phyloP scores from a whole-genome alignment of 331 rosid species.

The Pyrus hybrid region DNA sequence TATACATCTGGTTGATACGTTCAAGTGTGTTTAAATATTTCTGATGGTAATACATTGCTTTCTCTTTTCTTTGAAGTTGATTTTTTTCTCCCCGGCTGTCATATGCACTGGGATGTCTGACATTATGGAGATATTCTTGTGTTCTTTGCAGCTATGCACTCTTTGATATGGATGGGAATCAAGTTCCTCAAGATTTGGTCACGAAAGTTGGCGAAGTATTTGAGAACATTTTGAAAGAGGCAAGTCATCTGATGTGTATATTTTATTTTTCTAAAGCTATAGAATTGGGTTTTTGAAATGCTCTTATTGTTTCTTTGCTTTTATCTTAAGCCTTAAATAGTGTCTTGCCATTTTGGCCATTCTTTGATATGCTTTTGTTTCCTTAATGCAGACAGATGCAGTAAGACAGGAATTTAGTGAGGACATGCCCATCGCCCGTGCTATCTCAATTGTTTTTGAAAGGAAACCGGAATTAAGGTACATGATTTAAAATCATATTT shows the following conservation, averaged over 20 bases:
- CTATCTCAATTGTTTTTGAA: slow-evolving; percentile 73
- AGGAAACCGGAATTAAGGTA: slow-evolving; percentile 84
- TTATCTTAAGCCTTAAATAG: neutral
- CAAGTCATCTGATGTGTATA: slow-evolving; percentile 12
- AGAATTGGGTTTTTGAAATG: neutral
- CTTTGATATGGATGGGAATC: slow-evolving; percentile 86
- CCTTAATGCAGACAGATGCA: slow-evolving; percentile 55
- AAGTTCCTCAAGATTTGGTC: slow-evolving; percentile 87
- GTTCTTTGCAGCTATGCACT: slow-evolving; percentile 69
- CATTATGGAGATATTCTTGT: neutral
- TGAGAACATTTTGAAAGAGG: slow-evolving; percentile 76
- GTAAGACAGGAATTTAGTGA: slow-evolving; percentile 57
- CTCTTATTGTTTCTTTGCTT: neutral
- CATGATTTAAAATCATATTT: neutral
- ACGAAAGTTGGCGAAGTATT: slow-evolving; percentile 62
- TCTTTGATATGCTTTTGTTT: slow-evolving; percentile 15
- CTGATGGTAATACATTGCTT: neutral
- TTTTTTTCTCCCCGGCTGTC: neutral
- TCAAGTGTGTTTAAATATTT: neutral
- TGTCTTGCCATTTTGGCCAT: slow-evolving; percentile 2
- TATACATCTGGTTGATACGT: neutral
- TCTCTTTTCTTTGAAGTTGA: neutral
- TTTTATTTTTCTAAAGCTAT: neutral
- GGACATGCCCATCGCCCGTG: slow-evolving; percentile 76
- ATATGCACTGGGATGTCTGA: neutral